These are phyloP conservation scores for Straminergon stramineum DNA, from an alignment of 225 moss, liverwort and hornwort species.

Conservation along the genomic window DNA sequence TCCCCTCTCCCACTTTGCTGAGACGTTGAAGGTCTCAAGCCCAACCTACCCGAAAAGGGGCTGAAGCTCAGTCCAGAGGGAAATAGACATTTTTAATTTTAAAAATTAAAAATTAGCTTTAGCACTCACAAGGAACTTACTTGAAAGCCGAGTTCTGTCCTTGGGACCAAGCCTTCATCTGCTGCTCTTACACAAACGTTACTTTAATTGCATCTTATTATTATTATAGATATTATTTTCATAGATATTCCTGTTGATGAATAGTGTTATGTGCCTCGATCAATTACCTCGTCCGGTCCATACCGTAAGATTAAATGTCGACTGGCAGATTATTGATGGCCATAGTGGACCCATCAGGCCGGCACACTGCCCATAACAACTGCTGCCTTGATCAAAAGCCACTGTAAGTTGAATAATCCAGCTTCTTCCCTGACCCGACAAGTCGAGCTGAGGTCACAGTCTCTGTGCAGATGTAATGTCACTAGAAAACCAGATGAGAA, in stretches of 20 bases:
- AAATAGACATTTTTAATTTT: background rate
- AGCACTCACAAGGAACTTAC: background rate
- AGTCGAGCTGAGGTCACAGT: background rate
- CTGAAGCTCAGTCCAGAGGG: background rate
- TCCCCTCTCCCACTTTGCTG: background rate
- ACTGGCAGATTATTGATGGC: slow-evolving; percentile 32
- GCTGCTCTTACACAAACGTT: background rate
- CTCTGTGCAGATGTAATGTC: slow-evolving; percentile 2
- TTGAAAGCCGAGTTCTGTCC: background rate
- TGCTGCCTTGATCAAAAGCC: slow-evolving; percentile 15
- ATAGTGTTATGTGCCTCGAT: background rate
- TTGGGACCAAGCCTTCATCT: background rate
- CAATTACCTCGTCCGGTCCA: slow-evolving; percentile 11
- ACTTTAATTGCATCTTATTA: background rate
- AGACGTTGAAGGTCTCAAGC: background rate
- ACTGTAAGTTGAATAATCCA: slow-evolving; percentile 17
- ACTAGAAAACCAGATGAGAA: background rate
- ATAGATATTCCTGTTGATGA: background rate
- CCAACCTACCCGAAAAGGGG: background rate
- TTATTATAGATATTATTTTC: background rate
- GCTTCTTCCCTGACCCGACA: slow-evolving; percentile 7
- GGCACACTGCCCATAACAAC: slow-evolving; percentile 12
- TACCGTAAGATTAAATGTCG: slow-evolving; percentile 4
- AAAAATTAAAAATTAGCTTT: background rate
- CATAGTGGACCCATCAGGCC: background rate